Evolutionary conservation across 345 rosid genomes (phyloP).

Genomic region (Syzygium jambos): DNA sequence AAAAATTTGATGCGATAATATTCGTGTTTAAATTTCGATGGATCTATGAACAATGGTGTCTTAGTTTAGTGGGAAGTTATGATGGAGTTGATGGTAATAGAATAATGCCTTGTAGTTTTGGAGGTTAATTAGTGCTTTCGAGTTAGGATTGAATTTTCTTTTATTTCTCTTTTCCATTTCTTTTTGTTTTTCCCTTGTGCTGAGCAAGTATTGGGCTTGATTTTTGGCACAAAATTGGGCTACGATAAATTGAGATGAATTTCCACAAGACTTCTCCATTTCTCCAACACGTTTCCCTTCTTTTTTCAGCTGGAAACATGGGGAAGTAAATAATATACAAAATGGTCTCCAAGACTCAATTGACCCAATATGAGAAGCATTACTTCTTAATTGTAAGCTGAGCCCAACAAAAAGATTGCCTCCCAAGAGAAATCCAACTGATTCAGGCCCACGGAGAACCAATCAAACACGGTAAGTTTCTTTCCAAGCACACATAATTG

Average conservation of each 20-base stretch:
- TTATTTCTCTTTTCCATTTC: background rate
- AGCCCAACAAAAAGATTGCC: no score
- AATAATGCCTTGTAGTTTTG: background rate
- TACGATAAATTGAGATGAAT: background rate
- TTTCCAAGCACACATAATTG: background rate
- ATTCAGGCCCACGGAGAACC: background rate
- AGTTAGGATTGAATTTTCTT: background rate
- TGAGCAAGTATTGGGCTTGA: background rate
- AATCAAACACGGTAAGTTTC: background rate
- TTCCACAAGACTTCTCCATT: background rate
- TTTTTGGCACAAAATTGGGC: background rate
- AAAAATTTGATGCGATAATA: background rate
- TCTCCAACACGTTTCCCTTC: background rate
- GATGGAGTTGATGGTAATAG: background rate
- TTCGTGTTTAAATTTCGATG: background rate
- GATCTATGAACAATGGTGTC: background rate
- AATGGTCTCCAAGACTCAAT: background rate
- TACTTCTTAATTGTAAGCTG: background rate
- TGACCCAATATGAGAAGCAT: background rate
- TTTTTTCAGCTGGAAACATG: no score
- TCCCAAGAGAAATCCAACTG: background rate
- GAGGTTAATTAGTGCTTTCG: background rate
- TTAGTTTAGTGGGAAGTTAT: background rate
- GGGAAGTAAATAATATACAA: no score
- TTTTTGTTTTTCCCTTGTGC: background rate